These are phyloP conservation scores for Phylloporus sp. DNA, from an alignment of 1,284 basidiomycete species.

Conservation along the genomic window DNA sequence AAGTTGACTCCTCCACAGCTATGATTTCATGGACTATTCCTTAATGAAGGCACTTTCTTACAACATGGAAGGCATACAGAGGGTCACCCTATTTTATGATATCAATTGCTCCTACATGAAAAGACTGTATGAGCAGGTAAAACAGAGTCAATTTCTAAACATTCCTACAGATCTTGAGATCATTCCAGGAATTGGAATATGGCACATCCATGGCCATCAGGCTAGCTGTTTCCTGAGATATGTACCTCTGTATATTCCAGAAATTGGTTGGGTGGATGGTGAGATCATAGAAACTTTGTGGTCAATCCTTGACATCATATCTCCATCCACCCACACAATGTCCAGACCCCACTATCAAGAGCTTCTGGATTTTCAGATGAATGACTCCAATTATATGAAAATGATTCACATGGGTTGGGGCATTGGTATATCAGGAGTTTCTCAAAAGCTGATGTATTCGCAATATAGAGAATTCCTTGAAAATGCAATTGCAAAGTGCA, in stretches of 20 bases:
- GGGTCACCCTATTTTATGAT: constrained; percentile 15
- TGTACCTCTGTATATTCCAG: constrained; percentile 1
- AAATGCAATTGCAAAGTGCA: no score
- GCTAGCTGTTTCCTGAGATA: constrained; percentile 11
- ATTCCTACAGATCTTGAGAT: background rate
- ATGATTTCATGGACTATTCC: constrained; percentile 33
- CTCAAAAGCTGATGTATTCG: no score
- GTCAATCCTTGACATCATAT: constrained; percentile 13
- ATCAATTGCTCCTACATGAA: constrained; percentile 22
- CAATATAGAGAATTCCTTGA: background rate
- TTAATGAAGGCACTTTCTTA: constrained; percentile 19
- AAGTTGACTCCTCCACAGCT: no score
- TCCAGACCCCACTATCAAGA: background rate
- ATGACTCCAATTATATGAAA: constrained; percentile 22
- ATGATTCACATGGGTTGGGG: constrained; percentile 13
- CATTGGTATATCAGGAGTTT: no score
- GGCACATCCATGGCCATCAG: constrained; percentile 22
- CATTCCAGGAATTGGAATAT: constrained; percentile 18
- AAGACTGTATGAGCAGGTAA: background rate
- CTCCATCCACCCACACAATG: constrained; percentile 5
- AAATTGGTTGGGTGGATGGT: background rate
- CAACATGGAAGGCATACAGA: background rate
- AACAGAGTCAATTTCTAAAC: background rate
- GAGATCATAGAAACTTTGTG: constrained; percentile 17
- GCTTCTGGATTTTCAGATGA: constrained; percentile 18